phyloP scores from a whole-genome alignment of 768 basidiomycete genomes.

The Clavulina sp. region DNA sequence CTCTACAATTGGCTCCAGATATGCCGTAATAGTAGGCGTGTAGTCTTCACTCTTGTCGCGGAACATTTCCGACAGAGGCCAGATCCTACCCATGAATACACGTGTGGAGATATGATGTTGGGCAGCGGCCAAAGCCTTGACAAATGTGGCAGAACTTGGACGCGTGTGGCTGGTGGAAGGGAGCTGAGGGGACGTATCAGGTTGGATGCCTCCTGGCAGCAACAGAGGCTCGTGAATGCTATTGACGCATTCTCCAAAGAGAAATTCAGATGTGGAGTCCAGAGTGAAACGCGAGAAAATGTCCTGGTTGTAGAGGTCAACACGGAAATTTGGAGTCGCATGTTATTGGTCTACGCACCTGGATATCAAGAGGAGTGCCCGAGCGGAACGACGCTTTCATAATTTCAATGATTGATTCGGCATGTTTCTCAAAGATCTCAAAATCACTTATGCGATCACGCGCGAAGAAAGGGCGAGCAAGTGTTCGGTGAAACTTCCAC shows the following conservation, averaged over 20 bases:
- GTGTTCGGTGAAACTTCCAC: slow-evolving; percentile 60
- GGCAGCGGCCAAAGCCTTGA: slow-evolving; percentile 30
- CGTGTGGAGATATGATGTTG: slow-evolving; percentile 28
- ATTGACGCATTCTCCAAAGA: slow-evolving; percentile 42
- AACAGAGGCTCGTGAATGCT: slow-evolving; percentile 33
- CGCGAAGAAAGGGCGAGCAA: slow-evolving; percentile 56
- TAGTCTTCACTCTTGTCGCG: slow-evolving; percentile 18
- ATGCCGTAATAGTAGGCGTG: slow-evolving; percentile 1
- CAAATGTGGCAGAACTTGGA: slow-evolving; percentile 22
- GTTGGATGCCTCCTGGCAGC: slow-evolving; percentile 12
- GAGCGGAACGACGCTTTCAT: slow-evolving; percentile 26
- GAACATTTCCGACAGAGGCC: slow-evolving; percentile 28
- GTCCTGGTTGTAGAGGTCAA: slow-evolving; percentile 21
- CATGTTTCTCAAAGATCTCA: slow-evolving; percentile 39
- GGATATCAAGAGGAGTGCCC: slow-evolving; percentile 40
- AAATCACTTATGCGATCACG: slow-evolving; percentile 41
- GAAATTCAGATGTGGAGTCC: slow-evolving; percentile 47
- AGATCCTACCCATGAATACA: slow-evolving; percentile 24
- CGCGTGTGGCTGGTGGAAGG: too few species aligned
- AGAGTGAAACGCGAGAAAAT: slow-evolving; percentile 45
- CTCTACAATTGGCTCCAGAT: background rate
- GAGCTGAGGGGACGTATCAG: too few species aligned
- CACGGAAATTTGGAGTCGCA: background rate
- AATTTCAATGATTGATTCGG: slow-evolving; percentile 24
- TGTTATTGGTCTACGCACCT: slow-evolving; percentile 19